These are phyloP conservation scores for Lineolata rhizophorae DNA, from an alignment of 495 filamentous ascomycete genomes.

Conservation along the genomic window DNA sequence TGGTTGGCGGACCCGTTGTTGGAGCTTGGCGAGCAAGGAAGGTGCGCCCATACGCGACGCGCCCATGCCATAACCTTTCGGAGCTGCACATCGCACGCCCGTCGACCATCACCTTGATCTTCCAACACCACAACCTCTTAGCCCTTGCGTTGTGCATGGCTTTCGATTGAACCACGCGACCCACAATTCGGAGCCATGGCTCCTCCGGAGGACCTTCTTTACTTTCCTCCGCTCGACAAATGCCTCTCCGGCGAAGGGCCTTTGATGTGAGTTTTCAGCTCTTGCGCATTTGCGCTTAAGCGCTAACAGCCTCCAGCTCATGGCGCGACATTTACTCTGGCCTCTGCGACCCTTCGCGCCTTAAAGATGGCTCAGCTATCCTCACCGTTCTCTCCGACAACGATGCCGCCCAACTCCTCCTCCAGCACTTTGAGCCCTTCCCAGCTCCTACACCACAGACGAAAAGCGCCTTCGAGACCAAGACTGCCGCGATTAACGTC, in stretches of 20 bases:
- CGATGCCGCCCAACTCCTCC: constrained; percentile 41
- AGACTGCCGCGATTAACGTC: constrained; percentile 78
- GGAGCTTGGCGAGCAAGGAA: no score
- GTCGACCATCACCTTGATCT: no score
- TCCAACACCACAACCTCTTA: no score
- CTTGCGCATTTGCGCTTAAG: neutral
- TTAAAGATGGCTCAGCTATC: constrained; percentile 23
- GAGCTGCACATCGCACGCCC: no score
- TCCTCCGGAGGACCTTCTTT: constrained; percentile 20
- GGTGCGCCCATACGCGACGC: no score
- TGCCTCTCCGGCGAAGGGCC: constrained; percentile 34
- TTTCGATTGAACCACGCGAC: no score
- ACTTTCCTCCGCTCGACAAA: constrained; percentile 42
- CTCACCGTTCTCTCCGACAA: constrained; percentile 40
- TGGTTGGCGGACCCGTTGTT: no score
- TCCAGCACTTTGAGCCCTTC: constrained; percentile 40
- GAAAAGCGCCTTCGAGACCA: constrained; percentile 60
- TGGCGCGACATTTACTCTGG: constrained; percentile 54
- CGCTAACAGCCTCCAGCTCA: constrained; percentile 29
- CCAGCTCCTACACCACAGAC: constrained; percentile 31
- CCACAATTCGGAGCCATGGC: no score
- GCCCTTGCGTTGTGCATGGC: no score
- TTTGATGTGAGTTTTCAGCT: constrained; percentile 26
- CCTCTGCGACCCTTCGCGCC: constrained; percentile 29
- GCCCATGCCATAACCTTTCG: no score